Percentiles rank a stretch among this genome's conserved stretches.
Evolutionary conservation across 2,329 filamentous ascomycete species (phyloP).

Genomic region (Cladosporium colombiae): DNA sequence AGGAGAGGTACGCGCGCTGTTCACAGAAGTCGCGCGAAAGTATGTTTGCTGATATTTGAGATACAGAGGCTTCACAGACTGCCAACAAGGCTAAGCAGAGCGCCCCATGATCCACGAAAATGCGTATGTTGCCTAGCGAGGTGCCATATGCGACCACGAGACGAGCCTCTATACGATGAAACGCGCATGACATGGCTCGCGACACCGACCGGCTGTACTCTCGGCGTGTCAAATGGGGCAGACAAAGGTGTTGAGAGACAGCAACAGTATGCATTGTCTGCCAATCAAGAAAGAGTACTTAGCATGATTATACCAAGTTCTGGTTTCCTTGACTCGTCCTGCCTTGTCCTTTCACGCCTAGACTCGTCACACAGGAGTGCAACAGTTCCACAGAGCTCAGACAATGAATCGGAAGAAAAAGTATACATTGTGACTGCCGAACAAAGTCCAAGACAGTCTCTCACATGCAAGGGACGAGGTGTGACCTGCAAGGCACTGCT

Average conservation of each 20-base stretch:
- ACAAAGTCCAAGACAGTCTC: slow-evolving; percentile 4
- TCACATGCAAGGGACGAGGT: slow-evolving; percentile 19
- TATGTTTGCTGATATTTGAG: slow-evolving; percentile 25
- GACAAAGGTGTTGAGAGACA: neutral
- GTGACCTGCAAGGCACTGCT: slow-evolving; percentile 19
- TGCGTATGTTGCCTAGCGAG: neutral
- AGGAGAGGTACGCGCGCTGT: slow-evolving; percentile 64
- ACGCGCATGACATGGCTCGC: slow-evolving; percentile 8
- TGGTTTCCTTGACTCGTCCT: slow-evolving; percentile 23
- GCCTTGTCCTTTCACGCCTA: neutral
- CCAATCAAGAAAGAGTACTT: slow-evolving; percentile 13
- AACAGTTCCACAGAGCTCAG: neutral
- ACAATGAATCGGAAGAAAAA: slow-evolving; percentile 1
- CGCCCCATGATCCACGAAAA: slow-evolving; percentile 15
- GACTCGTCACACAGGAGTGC: neutral
- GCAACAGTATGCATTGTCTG: slow-evolving; percentile 6
- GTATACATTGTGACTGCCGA: neutral
- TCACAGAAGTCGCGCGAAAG: neutral
- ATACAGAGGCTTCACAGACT: slow-evolving; percentile 36
- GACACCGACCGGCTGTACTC: slow-evolving; percentile 13
- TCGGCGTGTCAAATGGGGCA: slow-evolving; percentile 11
- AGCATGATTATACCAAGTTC: slow-evolving; percentile 23
- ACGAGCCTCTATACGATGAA: slow-evolving; percentile 18
- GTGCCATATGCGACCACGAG: slow-evolving; percentile 10
- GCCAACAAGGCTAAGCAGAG: slow-evolving; percentile 39